phyloP scores from a whole-genome alignment of 1,284 basidiomycete genomes.

The Ceratorhiza oryzae-sativae region DNA sequence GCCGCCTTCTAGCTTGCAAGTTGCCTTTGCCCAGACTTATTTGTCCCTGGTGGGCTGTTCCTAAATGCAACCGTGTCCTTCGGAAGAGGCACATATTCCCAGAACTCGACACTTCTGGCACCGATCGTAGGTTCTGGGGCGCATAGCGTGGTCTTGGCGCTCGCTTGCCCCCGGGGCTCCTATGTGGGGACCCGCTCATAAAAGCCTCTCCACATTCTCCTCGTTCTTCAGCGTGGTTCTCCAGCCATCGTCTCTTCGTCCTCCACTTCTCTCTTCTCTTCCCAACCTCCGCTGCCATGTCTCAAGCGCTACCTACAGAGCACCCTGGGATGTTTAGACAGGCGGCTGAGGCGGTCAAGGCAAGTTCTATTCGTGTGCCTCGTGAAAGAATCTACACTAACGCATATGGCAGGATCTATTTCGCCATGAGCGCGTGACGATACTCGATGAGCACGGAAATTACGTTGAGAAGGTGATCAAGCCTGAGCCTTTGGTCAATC shows the following conservation, averaged over 20 bases:
- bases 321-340: slow-evolving; percentile 35
- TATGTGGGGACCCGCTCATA: slow-evolving; percentile 16
- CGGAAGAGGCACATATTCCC: slow-evolving; percentile 8
- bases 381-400: not conserved
- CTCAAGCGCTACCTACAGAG: slow-evolving; percentile 19
- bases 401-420: slow-evolving; percentile 19
- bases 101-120: slow-evolving; percentile 7
- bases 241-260: slow-evolving; percentile 8
- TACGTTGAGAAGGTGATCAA: slow-evolving; percentile 37
- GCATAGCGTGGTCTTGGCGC: slow-evolving; percentile 8
- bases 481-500: slow-evolving; percentile 45
- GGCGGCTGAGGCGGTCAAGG: slow-evolving; percentile 30
- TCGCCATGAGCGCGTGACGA: slow-evolving; percentile 33
- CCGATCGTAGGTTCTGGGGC: not conserved
- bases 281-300: not conserved
- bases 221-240: slow-evolving; percentile 17
- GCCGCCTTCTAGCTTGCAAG: not conserved
- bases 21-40: slow-evolving; percentile 6
- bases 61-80: not conserved
- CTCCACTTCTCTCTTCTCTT: not conserved
- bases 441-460: slow-evolving; percentile 36
- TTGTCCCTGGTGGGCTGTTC: not conserved
- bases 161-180: not conserved
- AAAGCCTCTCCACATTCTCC: slow-evolving; percentile 12
- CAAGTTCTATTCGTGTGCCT: not conserved